These are phyloP conservation scores for Colletotrichum sp. DNA, from an alignment of 2,329 filamentous ascomycete species.

Conservation along the genomic window DNA sequence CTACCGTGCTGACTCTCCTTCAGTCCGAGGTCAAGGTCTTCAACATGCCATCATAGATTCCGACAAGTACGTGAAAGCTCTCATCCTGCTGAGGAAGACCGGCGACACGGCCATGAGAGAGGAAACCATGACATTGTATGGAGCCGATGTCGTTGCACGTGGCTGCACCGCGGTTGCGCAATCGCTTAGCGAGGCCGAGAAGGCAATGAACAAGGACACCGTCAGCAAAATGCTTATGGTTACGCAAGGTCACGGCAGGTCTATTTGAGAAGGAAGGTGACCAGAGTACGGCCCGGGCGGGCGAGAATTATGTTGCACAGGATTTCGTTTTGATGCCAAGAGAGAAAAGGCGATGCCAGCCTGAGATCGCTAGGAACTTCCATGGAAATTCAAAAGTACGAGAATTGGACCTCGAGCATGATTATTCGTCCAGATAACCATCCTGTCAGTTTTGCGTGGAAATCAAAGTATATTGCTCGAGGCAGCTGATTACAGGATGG, in stretches of 20 bases:
- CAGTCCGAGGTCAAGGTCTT: constrained; percentile 49
- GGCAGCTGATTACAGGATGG: background rate
- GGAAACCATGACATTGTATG: constrained; percentile 30
- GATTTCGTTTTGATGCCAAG: background rate
- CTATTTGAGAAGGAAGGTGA: background rate
- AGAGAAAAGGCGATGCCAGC: accelerated
- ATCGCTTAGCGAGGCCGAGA: constrained; percentile 35
- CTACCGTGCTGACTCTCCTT: background rate
- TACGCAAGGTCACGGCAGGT: constrained; percentile 28
- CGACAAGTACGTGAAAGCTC: constrained; percentile 37
- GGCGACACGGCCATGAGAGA: constrained; percentile 11
- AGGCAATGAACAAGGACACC: constrained; percentile 31
- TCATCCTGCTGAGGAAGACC: constrained; percentile 26
- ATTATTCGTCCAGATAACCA: background rate
- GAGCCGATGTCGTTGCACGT: constrained; percentile 35
- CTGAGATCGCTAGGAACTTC: background rate
- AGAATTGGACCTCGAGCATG: background rate
- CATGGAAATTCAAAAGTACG: background rate
- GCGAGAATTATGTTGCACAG: background rate
- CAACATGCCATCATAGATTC: constrained; percentile 48
- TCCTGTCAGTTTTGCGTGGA: accelerated
- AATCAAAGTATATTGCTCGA: background rate
- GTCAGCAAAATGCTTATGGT: constrained; percentile 38
- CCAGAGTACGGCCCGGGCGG: background rate
- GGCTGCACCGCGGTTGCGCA: constrained; percentile 38